phyloP scores from a whole-genome alignment of 2,329 filamentous ascomycete species.

The Pseudogymnoascus pannorum region DNA sequence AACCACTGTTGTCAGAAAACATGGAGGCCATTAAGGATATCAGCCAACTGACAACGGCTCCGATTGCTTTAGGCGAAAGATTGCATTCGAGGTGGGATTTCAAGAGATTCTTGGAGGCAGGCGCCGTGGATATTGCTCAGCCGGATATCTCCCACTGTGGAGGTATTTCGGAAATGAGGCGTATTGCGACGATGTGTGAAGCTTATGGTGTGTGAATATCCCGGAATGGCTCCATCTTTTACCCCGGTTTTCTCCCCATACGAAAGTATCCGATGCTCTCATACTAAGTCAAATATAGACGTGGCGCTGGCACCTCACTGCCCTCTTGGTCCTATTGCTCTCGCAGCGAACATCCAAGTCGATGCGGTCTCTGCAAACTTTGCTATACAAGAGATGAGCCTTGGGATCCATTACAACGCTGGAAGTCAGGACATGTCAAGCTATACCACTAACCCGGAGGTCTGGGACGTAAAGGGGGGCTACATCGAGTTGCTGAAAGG shows the following conservation, averaged over 20 bases:
- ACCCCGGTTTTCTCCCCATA: background rate
- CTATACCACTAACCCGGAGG: constrained; percentile 56
- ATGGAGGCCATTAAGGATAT: constrained; percentile 56
- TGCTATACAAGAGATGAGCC: constrained; percentile 69
- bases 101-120: constrained; percentile 61
- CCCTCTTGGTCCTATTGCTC: constrained; percentile 63
- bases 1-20: constrained; percentile 65
- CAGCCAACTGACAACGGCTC: constrained; percentile 47
- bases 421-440: constrained; percentile 57
- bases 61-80: constrained; percentile 66
- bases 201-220: constrained; percentile 51
- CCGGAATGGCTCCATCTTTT: background rate
- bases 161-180: constrained; percentile 63
- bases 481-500: constrained; percentile 54
- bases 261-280: background rate
- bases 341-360: constrained; percentile 65
- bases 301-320: constrained; percentile 68
- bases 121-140: constrained; percentile 63
- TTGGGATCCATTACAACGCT: constrained; percentile 74
- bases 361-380: constrained; percentile 56
- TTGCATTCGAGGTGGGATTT: constrained; percentile 68
- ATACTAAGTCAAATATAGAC: background rate
- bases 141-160: constrained; percentile 66
- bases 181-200: constrained; percentile 65
- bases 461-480: constrained; percentile 60